Evolutionary conservation across 2,329 filamentous ascomycete species (phyloP).

Genomic region (Apiospora pterosperma): DNA sequence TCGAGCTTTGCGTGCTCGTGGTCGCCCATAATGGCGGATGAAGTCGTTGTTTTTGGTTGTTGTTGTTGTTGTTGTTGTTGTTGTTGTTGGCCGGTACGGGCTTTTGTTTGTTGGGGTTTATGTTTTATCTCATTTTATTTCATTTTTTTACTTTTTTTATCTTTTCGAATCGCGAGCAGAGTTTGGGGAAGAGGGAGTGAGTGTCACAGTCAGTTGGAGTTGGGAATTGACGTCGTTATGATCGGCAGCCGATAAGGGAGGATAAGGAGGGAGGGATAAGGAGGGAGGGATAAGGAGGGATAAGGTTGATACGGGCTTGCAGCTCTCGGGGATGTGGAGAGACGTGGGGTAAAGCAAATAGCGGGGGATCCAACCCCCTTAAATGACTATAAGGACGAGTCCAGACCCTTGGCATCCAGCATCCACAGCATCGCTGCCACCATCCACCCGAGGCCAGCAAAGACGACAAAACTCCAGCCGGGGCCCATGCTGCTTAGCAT

Average conservation of each 20-base stretch:
- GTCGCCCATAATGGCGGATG: background rate
- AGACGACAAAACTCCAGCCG: slow-evolving; percentile 12
- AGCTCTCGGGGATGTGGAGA: background rate
- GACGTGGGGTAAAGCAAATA: background rate
- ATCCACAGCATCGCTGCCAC: background rate
- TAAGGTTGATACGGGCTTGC: background rate
- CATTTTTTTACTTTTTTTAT: too few relatives aligned
- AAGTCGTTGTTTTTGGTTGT: background rate
- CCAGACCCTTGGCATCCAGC: background rate
- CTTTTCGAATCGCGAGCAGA: background rate
- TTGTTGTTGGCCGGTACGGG: background rate
- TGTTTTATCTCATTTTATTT: too few relatives aligned
- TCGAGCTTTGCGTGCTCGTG: slow-evolving; percentile 57
- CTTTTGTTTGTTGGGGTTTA: background rate
- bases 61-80: background rate
- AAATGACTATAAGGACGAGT: background rate
- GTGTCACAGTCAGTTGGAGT: background rate
- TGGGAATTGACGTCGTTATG: background rate
- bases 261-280: too few relatives aligned
- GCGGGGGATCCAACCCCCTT: background rate
- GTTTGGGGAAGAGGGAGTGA: background rate
- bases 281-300: too few relatives aligned
- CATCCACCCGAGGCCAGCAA: slow-evolving; percentile 5
- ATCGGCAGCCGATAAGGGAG: too few relatives aligned
- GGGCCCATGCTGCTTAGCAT: slow-evolving; percentile 7